Evolutionary conservation across 345 rosid genomes (phyloP).

Genomic region (Schrenkiella parvula): DNA sequence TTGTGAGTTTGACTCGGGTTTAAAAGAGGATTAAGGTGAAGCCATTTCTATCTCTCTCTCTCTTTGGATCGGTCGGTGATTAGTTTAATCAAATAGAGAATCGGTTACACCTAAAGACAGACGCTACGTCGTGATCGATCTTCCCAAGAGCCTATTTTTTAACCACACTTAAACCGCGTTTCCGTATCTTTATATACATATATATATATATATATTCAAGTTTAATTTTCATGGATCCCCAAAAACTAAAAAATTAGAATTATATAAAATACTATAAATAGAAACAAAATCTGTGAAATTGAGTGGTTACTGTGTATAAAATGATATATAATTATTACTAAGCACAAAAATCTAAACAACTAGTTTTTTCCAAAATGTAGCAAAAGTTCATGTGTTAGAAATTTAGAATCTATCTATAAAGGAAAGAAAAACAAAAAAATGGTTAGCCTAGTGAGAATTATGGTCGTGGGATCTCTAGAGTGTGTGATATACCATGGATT

Average conservation of each 20-base stretch:
- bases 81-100: constrained; percentile 11
- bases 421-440: background rate
- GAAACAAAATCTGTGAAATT: background rate
- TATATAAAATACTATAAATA: background rate
- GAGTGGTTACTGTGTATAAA: background rate
- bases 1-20: constrained; percentile 26
- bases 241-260: background rate
- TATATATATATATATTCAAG: too few relatives aligned
- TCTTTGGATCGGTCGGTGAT: constrained; percentile 30
- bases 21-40: constrained; percentile 10
- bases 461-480: constrained; percentile 35
- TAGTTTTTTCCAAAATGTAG: background rate
- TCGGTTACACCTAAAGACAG: constrained; percentile 29
- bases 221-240: background rate
- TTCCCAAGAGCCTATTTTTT: background rate
- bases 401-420: background rate
- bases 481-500: constrained; percentile 56
- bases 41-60: background rate
- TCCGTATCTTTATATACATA: background rate
- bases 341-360: background rate
- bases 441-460: background rate
- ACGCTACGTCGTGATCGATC: constrained; percentile 17
- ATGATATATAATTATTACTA: background rate
- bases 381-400: background rate
- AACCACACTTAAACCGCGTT: background rate